Conservation (phyloP, 2,329 filamentous ascomycete genomes). For the Monosporascus sp. region DNA sequence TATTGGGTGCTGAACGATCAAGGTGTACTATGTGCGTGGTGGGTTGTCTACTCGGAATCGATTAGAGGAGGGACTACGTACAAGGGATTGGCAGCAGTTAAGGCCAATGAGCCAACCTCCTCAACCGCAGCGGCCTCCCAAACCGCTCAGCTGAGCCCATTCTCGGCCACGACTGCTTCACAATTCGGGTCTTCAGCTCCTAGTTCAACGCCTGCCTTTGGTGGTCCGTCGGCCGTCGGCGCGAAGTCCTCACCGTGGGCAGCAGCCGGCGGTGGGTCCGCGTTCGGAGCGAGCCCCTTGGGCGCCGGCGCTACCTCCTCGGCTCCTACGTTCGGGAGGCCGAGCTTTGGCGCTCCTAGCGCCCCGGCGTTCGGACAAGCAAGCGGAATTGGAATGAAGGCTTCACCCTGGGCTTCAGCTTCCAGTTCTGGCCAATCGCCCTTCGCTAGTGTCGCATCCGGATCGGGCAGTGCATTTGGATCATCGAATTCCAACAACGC, state of each 20-base stretch:
- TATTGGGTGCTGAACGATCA: conserved; percentile 85
- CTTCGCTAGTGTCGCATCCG: conserved; percentile 33
- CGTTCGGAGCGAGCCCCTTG: conserved; percentile 43
- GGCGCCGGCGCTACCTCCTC: conserved; percentile 30
- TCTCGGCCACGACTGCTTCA: conserved; percentile 22
- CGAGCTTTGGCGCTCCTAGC: conserved; percentile 36
- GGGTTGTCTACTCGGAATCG: conserved; percentile 85
- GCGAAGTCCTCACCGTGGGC: conserved; percentile 49
- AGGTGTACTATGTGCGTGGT: conserved; percentile 80
- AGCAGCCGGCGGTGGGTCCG: conserved; percentile 18
- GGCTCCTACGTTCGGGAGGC: conserved; percentile 44
- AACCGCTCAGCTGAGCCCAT: conserved; percentile 23
- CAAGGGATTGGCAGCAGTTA: conserved; percentile 56
- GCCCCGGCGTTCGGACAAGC: conserved; percentile 48
- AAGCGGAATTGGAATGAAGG: conserved; percentile 39
- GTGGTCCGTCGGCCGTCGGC: conserved; percentile 43
- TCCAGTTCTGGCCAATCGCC: conserved; percentile 52
- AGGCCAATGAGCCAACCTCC: conserved; percentile 27
- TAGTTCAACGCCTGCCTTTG: conserved; percentile 38
- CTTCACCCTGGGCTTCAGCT: conserved; percentile 50
- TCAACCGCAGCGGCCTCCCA: conserved; percentile 27
- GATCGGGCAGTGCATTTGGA: conserved; percentile 12
- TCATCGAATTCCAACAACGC: conserved; percentile 7
- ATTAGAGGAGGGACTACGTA: conserved; percentile 70
- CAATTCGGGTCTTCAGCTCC: conserved; percentile 37